Percentiles rank a stretch among this genome's conserved stretches.
These are phyloP conservation scores for Diplodia seriata DNA, from an alignment of 2,329 filamentous ascomycete species.

Conservation along the genomic window DNA sequence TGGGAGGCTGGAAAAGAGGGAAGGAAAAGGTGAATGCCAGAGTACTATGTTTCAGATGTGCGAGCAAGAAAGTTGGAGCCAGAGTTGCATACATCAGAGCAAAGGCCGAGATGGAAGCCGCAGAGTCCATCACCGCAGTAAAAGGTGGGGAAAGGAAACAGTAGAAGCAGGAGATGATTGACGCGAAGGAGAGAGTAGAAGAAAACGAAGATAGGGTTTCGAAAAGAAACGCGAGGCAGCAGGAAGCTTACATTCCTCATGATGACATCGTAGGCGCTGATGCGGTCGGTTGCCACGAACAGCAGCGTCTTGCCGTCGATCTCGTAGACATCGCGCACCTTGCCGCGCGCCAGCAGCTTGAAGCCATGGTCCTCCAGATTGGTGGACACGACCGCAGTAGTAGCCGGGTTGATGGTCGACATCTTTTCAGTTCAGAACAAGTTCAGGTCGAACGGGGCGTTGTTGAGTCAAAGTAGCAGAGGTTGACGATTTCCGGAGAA, in stretches of 20 bases:
- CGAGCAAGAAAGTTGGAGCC: background rate
- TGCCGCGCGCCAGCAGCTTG: conserved; percentile 65
- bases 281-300: conserved; percentile 86
- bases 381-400: conserved; percentile 38
- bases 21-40: background rate
- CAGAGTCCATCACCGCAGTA: too few species aligned
- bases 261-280: conserved; percentile 94
- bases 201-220: too few species aligned
- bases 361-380: conserved; percentile 47
- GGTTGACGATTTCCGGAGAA: conserved; percentile 9
- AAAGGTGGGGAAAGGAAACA: background rate
- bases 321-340: conserved; percentile 82
- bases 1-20: background rate
- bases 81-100: background rate
- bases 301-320: conserved; percentile 75
- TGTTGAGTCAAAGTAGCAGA: conserved; percentile 19
- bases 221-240: background rate
- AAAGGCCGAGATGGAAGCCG: too few species aligned
- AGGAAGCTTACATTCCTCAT: conserved; percentile 72
- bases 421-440: conserved; percentile 34
- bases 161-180: background rate
- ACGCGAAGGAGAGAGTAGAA: background rate
- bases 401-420: conserved; percentile 35
- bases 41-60: too few species aligned
- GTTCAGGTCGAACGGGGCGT: background rate